Base-by-base conservation (phyloP, 805 yeast species). In the Limtongia smithiae region DNA sequence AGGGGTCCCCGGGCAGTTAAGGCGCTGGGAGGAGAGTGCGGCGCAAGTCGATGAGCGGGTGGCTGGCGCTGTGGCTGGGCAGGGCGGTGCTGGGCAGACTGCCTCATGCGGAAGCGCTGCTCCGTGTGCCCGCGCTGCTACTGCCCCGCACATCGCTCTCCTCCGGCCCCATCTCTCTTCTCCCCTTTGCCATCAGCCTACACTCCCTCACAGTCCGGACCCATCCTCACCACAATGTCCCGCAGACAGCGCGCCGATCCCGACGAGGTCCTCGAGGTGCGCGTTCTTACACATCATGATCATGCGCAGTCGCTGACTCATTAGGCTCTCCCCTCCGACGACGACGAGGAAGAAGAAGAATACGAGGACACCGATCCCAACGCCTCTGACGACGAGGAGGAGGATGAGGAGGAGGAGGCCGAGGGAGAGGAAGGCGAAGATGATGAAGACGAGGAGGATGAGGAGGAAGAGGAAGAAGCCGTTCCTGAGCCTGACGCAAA, bases 321-420 rank as follows among this genome's bases (percentile, higher is more conserved):
- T 33, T 20, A 54, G 58, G 58, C 58, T 25, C 52, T 54, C 25
- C 58, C 58, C 4, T 54, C 58, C 21, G 58, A 54, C 34, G 58
- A 54, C 11, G 44, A 40, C 21, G 51, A 47, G 36, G 57, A 51
- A 31, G 57, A 53, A 41, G 58, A 54, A 44, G 58, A 54, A 36
- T 54, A 54, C 47, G 58, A 54, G 31, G 58, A 54, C 41, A 54
- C 58, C 15, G 58, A 54, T 24, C 57, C 57, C 22, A 57, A 36
- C 14, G 56, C 50, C 4, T 42, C 51, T 17, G 43, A 41, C 8
- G 57, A 48, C 9, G 57, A 44, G 21, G 57, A 50, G 6, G 57
- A 53, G 4, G 57, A 50, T 3, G 58, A 50, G 3, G 58, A 42
- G 9, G 58, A 54, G 11, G 57, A 46, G 2, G 56, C 42, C 17